Evolutionary conservation across 2,329 filamentous ascomycete genomes (phyloP), one percentile per base, ranked within the genome.

Genomic region (Penicillium sp.): DNA sequence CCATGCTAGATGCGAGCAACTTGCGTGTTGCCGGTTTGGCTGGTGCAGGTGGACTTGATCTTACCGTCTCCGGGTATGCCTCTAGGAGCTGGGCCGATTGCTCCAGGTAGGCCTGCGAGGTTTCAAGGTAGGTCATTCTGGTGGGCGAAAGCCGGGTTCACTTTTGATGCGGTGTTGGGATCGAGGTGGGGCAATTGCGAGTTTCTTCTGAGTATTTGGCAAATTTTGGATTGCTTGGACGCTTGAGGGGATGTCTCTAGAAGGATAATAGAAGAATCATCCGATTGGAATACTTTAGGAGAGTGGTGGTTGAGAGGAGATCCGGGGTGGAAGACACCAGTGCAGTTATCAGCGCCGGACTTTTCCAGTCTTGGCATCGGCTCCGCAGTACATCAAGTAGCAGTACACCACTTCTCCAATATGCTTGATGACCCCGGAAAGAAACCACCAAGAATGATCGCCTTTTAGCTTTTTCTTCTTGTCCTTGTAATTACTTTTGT

Each of bases 41-140:
- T 24, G 21, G 24, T 36, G 24, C 45, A 26, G 31, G 13, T 26
- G 33, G 14, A 24, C 24, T 34, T 44, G 37, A 45, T 48, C 85
- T 60, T 84, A 96, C 93, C 36, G 90, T 92, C 29, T 84, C 85
- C 3, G 94, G 94, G 44, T 91, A 87, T 52, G 94, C 93, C 76
- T 94, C 85, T 51, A 99, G 81, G 54, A 99, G 87, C 56, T 92
- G 85, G 16, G 87, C 81, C 13, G 93, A 96, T 75, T 97, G 89
- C 67, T 89, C 87, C 63, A 97, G 89, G 89, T 92, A 99, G 78
- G 92, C 88, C 76, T 96, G 88, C 75, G 90, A 90, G 54, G 90
- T 92, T 48, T 83, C 79, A 71, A 96, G 86, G 72, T 89, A 87
- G 2, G 89, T 88, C 92, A 96, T 96, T 53, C 65, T 77, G 55